Conservation (phyloP, 768 basidiomycete genomes). For the Serendipita vermifera region DNA sequence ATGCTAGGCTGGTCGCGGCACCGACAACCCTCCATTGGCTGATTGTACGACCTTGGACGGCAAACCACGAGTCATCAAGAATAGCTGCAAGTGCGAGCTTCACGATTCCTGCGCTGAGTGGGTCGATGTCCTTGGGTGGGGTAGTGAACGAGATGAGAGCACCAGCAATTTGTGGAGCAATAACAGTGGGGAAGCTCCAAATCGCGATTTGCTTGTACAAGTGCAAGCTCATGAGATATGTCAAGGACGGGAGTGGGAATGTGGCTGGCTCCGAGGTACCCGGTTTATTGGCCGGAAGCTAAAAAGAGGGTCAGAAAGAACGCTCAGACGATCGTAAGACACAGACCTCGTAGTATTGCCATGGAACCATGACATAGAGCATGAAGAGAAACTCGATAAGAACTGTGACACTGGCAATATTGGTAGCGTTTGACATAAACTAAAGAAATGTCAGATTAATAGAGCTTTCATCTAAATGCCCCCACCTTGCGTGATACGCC, state of each 20-base stretch:
- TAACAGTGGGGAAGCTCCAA: slow-evolving; percentile 49
- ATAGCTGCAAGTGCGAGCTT: slow-evolving; percentile 33
- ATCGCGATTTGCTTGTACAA: slow-evolving; percentile 32
- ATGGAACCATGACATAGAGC: slow-evolving; percentile 40
- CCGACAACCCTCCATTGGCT: slow-evolving; percentile 37
- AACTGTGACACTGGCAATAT: slow-evolving; percentile 45
- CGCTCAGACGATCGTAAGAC: background rate
- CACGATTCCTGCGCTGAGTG: slow-evolving; percentile 50
- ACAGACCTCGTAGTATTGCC: slow-evolving; percentile 22
- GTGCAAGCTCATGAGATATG: slow-evolving; percentile 35
- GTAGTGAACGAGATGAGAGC: slow-evolving; percentile 52
- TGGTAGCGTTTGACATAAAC: slow-evolving; percentile 54
- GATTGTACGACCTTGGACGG: slow-evolving; percentile 26
- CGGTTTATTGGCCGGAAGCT: slow-evolving; percentile 21
- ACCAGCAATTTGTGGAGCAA: slow-evolving; percentile 46
- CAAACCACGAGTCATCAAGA: slow-evolving; percentile 38
- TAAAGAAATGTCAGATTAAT: slow-evolving; percentile 16
- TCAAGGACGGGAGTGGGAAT: slow-evolving; percentile 38
- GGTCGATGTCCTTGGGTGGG: slow-evolving; percentile 33
- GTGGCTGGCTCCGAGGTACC: slow-evolving; percentile 10
- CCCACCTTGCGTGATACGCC: slow-evolving; percentile 10
- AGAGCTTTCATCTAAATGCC: background rate
- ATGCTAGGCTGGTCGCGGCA: slow-evolving; percentile 44
- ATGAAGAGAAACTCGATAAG: slow-evolving; percentile 43
- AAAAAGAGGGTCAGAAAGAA: slow-evolving; percentile 14